Percentiles rank a stretch among this genome's conserved stretches.
These are phyloP conservation scores for Neophaeococcomyces mojaviensis DNA, from an alignment of 2,329 filamentous ascomycete species.

Conservation along the genomic window DNA sequence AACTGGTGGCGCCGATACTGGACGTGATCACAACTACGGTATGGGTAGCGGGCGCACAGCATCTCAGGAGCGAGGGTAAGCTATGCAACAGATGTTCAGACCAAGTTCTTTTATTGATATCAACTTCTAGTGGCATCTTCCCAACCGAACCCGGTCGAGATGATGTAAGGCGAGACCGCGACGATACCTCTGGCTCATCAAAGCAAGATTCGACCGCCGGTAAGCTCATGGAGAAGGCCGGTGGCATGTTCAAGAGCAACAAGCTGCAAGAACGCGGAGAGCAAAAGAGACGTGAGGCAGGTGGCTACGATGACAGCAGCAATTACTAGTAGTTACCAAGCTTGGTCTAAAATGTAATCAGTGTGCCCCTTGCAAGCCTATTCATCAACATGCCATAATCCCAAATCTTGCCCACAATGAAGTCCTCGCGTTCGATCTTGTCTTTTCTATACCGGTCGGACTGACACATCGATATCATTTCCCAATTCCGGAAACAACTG, in stretches of 20 bases:
- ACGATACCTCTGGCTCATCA: conserved; percentile 6
- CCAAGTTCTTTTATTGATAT: not conserved
- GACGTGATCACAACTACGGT: conserved; percentile 6
- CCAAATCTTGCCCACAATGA: too few species aligned
- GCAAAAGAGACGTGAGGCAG: conserved; percentile 23
- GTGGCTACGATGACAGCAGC: conserved; percentile 13
- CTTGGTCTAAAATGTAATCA: too few species aligned
- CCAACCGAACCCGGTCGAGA: not conserved
- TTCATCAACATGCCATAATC: too few species aligned
- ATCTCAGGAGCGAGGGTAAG: conserved; percentile 10
- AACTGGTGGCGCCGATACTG: conserved; percentile 3
- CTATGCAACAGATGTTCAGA: not conserved
- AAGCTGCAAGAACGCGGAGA: conserved; percentile 22
- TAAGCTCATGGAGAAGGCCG: conserved; percentile 26
- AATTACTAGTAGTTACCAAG: conserved; percentile 8
- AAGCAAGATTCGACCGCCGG: conserved; percentile 19
- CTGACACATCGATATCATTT: too few species aligned
- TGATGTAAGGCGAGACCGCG: not conserved
- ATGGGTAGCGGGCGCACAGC: conserved; percentile 16
- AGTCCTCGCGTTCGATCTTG: too few species aligned
- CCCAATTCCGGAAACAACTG: too few species aligned
- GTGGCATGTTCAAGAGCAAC: conserved; percentile 22
- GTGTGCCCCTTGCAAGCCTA: too few species aligned
- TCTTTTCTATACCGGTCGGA: too few species aligned
- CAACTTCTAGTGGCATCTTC: not conserved